Evolutionary conservation across 805 yeast species (phyloP).

Genomic region (Cyberlindnera euphorbiae): DNA sequence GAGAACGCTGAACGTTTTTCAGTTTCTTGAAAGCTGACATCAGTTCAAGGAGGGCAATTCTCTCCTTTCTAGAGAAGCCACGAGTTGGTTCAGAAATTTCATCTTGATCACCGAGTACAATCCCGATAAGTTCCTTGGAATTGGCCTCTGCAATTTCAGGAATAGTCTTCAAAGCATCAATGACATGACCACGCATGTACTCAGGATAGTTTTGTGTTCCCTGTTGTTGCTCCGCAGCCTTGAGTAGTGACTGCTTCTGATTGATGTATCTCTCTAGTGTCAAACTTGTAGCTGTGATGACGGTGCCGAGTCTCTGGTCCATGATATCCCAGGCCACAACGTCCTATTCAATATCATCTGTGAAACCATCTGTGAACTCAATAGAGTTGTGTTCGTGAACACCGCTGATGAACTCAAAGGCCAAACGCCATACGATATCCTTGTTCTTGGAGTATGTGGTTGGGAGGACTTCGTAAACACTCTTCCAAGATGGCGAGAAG

Average conservation of each 20-base stretch:
- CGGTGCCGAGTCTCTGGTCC: slow-evolving; percentile 17
- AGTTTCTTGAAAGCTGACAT: slow-evolving; percentile 64
- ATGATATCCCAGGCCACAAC: slow-evolving; percentile 15
- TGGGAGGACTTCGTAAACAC: slow-evolving; percentile 58
- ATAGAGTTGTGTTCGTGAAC: not conserved
- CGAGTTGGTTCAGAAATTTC: slow-evolving; percentile 10
- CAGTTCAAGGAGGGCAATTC: slow-evolving; percentile 52
- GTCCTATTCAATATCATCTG: slow-evolving; percentile 10
- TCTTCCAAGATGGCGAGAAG: slow-evolving; percentile 85
- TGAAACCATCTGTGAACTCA: slow-evolving; percentile 12
- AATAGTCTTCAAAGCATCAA: slow-evolving; percentile 51
- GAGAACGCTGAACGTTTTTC: slow-evolving; percentile 46
- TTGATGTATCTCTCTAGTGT: slow-evolving; percentile 10
- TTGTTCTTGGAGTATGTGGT: slow-evolving; percentile 38
- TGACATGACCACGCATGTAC: slow-evolving; percentile 42
- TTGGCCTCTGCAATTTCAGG: slow-evolving; percentile 69
- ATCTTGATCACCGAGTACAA: slow-evolving; percentile 35
- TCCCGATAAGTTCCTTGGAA: slow-evolving; percentile 52
- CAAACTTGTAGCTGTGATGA: slow-evolving; percentile 9
- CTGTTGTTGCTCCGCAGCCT: slow-evolving; percentile 13
- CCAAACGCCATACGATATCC: slow-evolving; percentile 50
- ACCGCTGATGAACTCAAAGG: slow-evolving; percentile 32
- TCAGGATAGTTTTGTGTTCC: slow-evolving; percentile 11
- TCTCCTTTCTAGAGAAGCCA: slow-evolving; percentile 47
- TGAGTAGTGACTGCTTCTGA: slow-evolving; percentile 8